phyloP scores from a whole-genome alignment of 805 yeast genomes.

The Starmerella geochares region DNA sequence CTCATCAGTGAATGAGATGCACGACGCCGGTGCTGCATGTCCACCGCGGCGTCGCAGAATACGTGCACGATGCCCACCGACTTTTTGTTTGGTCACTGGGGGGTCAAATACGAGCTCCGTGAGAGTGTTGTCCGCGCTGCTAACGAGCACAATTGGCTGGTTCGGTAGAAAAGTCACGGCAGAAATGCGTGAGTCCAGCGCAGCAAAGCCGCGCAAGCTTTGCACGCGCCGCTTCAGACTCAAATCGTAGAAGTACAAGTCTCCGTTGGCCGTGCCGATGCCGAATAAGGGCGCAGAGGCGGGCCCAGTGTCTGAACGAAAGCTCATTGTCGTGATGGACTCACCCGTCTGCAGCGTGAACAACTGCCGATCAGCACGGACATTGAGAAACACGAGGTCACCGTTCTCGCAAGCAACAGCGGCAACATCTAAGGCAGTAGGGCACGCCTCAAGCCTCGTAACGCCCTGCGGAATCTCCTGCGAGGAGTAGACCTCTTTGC shows the following conservation, averaged over 20 bases:
- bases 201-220: constrained; percentile 58
- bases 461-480: constrained; percentile 44
- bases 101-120: constrained; percentile 94
- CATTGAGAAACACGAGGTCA: constrained; percentile 51
- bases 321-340: constrained; percentile 52
- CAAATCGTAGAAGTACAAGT: constrained; percentile 74
- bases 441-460: constrained; percentile 68
- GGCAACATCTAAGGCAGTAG: constrained; percentile 64
- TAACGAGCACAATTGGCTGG: constrained; percentile 79
- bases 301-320: constrained; percentile 68
- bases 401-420: constrained; percentile 72
- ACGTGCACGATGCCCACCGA: constrained; percentile 61
- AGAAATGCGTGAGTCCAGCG: constrained; percentile 62
- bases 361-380: constrained; percentile 52
- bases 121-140: constrained; percentile 82
- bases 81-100: constrained; percentile 57
- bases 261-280: constrained; percentile 70
- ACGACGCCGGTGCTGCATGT: constrained; percentile 82
- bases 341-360: constrained; percentile 38
- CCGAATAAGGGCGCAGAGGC: constrained; percentile 56
- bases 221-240: constrained; percentile 65
- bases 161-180: constrained; percentile 71
- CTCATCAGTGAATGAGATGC: constrained; percentile 55
- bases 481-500: constrained; percentile 54
- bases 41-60: constrained; percentile 91